Evolutionary conservation across 805 yeast species (phyloP).

Genomic region (Candida tibetensis): DNA sequence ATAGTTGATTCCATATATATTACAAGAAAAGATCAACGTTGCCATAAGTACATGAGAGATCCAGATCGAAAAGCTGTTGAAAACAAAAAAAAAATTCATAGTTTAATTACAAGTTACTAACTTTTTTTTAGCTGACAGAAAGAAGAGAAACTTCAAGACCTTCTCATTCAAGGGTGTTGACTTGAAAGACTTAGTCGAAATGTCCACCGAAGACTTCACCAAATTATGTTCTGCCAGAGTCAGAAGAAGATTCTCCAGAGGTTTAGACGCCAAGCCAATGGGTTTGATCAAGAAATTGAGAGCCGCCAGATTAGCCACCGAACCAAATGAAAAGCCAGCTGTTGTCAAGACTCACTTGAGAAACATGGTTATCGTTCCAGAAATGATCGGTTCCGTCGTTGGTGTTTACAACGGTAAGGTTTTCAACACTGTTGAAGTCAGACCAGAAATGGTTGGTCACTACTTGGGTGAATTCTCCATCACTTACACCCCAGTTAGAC

Average conservation of each 20-base stretch:
- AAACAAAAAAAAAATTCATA: too few species aligned
- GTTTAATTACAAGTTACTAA: too few species aligned
- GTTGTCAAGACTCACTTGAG: slow-evolving; percentile 98
- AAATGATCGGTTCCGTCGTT: slow-evolving; percentile 97
- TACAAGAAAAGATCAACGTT: too few species aligned
- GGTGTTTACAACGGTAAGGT: slow-evolving; percentile 99
- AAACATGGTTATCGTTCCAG: slow-evolving; percentile 98
- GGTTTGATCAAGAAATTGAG: slow-evolving; percentile 96
- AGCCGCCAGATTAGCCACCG: slow-evolving; percentile 91
- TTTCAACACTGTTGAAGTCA: slow-evolving; percentile 98
- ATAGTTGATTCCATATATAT: too few species aligned
- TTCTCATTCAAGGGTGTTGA: slow-evolving; percentile 99
- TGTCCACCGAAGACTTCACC: slow-evolving; percentile 95
- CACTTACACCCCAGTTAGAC: slow-evolving; percentile 99
- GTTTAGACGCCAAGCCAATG: slow-evolving; percentile 92
- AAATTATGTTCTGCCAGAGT: slow-evolving; percentile 97
- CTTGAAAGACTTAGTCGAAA: slow-evolving; percentile 86
- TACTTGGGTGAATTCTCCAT: slow-evolving; percentile 99
- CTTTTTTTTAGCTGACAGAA: slow-evolving; percentile 51
- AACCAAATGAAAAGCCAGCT: slow-evolving; percentile 94
- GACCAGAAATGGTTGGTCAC: slow-evolving; percentile 99
- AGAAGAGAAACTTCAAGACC: slow-evolving; percentile 92
- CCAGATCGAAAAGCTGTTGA: too few species aligned
- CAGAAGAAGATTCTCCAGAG: slow-evolving; percentile 99
- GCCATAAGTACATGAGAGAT: too few species aligned